A percentile compares a stretch with the other conserved stretches of the same genome.
Evolutionary conservation across 192 early-diverging fungal species (phyloP).

Genomic region (Entomortierella beljakovae): DNA sequence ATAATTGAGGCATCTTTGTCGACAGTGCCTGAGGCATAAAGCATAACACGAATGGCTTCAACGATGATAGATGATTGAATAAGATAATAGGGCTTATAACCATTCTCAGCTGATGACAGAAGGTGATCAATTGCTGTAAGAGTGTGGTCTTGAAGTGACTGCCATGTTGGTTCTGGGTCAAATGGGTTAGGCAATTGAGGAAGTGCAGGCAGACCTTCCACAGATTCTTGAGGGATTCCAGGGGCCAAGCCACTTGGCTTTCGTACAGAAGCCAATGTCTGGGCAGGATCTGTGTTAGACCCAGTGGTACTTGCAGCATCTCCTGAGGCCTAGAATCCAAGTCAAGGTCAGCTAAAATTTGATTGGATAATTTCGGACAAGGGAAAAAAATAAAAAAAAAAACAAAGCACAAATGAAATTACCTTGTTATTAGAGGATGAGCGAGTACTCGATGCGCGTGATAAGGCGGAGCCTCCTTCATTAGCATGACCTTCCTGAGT

Average conservation of each 20-base stretch:
- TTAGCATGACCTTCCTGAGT: constrained; percentile 1
- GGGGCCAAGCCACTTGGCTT: constrained; percentile 38
- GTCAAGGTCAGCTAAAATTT: not conserved
- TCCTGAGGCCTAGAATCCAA: constrained; percentile 25
- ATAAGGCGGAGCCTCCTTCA: constrained; percentile 9
- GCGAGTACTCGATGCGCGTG: constrained; percentile 42
- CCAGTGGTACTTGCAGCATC: constrained; percentile 42
- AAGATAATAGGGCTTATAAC: constrained; percentile 74
- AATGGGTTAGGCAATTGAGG: constrained; percentile 44
- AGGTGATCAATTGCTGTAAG: constrained; percentile 65
- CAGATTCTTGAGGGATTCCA: constrained; percentile 56
- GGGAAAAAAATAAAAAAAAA: not conserved
- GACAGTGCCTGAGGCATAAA: constrained; percentile 81
- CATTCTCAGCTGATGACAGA: constrained; percentile 61
- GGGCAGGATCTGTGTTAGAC: constrained; percentile 49
- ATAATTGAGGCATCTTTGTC: constrained; percentile 75
- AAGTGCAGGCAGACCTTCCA: constrained; percentile 49
- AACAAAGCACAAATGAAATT: not conserved
- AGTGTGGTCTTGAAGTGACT: constrained; percentile 61
- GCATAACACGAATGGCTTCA: constrained; percentile 86
- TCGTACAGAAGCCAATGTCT: constrained; percentile 32
- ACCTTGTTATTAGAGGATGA: constrained; percentile 36
- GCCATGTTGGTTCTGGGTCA: constrained; percentile 61
- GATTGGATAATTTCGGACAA: not conserved
- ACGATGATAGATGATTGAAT: constrained; percentile 70